These are phyloP conservation scores for Senna siamea DNA, from an alignment of 306 rosid genomes.

Conservation along the genomic window DNA sequence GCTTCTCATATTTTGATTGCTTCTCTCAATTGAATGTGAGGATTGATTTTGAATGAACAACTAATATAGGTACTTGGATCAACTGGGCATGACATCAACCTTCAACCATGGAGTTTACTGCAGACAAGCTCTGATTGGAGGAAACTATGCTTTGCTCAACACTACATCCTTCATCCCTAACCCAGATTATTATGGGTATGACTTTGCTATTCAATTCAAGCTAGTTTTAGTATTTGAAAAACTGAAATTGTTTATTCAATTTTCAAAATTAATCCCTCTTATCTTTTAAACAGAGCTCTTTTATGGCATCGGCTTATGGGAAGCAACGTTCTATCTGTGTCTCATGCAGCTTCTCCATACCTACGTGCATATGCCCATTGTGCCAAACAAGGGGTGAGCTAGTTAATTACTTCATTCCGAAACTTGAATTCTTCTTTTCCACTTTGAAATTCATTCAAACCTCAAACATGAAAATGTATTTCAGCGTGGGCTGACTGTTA, in stretches of 20 bases:
- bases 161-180: conserved; percentile 68
- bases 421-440: too few species aligned
- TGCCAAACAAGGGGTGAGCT: conserved; percentile 40
- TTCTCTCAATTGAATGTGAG: not conserved
- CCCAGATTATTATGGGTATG: conserved; percentile 68
- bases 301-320: conserved; percentile 68
- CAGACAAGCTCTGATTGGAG: conserved; percentile 69
- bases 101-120: conserved; percentile 64
- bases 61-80: conserved; percentile 62
- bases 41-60: too few species aligned
- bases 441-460: too few species aligned
- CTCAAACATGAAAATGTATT: not conserved
- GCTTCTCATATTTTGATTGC: not conserved
- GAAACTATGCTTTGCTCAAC: conserved; percentile 67
- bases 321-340: conserved; percentile 41
- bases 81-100: conserved; percentile 65
- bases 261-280: too few species aligned
- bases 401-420: not conserved
- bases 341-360: conserved; percentile 47
- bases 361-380: conserved; percentile 58
- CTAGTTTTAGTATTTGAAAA: not conserved
- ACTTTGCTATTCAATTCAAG: conserved; percentile 5
- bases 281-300: conserved; percentile 44
- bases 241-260: too few species aligned
- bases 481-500: conserved; percentile 53